phyloP scores from a whole-genome alignment of 148 eudicot species.

The Fallopia convolvulus region DNA sequence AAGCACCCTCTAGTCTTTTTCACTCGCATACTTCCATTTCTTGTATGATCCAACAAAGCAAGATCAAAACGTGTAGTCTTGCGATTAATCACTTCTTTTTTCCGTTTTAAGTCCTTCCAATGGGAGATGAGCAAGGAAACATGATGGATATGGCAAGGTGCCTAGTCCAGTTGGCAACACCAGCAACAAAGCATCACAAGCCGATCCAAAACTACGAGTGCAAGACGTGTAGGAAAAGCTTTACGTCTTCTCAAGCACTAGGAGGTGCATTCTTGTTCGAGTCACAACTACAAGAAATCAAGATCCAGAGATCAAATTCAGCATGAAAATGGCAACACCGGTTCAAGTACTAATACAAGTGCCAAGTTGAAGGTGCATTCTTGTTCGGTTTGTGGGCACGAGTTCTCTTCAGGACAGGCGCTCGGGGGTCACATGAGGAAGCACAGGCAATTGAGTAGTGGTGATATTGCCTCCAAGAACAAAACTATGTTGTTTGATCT shows the following conservation, averaged over 20 bases:
- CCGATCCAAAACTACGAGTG: conserved; percentile 1
- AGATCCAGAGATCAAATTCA: not conserved
- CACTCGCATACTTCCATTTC: not conserved
- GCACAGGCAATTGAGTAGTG: not conserved
- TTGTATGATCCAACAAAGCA: not conserved
- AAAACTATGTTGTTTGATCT: not conserved
- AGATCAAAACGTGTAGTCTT: not conserved
- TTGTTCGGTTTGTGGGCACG: not conserved
- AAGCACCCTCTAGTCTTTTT: not conserved
- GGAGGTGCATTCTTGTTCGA: too few relatives aligned
- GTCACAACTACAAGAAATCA: not conserved
- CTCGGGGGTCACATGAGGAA: conserved; percentile 6
- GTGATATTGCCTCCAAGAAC: not conserved
- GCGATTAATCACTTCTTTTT: not conserved
- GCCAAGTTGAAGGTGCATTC: not conserved
- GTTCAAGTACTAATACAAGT: not conserved
- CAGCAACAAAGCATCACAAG: not conserved
- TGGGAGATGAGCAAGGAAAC: not conserved
- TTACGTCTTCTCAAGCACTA: not conserved
- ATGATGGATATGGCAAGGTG: conserved; percentile 2
- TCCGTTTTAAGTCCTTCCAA: not conserved
- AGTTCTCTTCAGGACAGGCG: not conserved
- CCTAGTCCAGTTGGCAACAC: not conserved
- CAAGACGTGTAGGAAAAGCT: conserved; percentile 8
- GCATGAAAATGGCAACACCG: not conserved